Percentiles rank a stretch among this genome's conserved stretches.
Evolutionary conservation across 2,329 filamentous ascomycete species (phyloP).

Genomic region (Trichophaea hybrida): DNA sequence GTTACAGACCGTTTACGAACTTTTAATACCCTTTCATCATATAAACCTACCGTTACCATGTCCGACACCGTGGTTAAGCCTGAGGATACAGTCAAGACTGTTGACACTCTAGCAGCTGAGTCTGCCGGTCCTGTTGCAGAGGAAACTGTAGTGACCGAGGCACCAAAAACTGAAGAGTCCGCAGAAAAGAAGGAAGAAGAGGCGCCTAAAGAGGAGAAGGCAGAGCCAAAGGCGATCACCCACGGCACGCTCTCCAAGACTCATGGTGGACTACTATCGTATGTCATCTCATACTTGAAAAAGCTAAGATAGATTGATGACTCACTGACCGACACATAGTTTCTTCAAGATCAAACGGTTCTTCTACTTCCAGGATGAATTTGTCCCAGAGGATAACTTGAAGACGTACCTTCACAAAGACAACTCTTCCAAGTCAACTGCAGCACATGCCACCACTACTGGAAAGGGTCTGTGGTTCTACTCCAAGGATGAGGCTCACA

Average conservation of each 20-base stretch:
- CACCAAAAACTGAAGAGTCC: conserved; percentile 24
- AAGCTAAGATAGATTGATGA: not conserved
- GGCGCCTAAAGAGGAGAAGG: conserved; percentile 44
- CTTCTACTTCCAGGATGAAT: conserved; percentile 70
- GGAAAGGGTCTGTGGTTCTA: conserved; percentile 92
- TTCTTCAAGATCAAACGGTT: conserved; percentile 75
- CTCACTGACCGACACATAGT: conserved; percentile 44
- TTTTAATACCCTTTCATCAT: conserved; percentile 9
- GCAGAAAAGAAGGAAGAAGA: conserved; percentile 26
- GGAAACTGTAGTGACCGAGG: conserved; percentile 31
- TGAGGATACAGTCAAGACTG: conserved; percentile 14
- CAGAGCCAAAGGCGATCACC: conserved; percentile 68
- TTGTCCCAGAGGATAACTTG: conserved; percentile 60
- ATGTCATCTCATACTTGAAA: not conserved
- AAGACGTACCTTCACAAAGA: conserved; percentile 68
- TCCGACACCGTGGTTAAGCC: conserved; percentile 25
- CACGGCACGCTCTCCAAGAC: conserved; percentile 50
- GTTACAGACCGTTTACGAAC: not conserved
- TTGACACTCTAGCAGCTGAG: conserved; percentile 32
- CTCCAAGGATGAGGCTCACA: conserved; percentile 69
- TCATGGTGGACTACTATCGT: conserved; percentile 25
- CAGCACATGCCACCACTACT: conserved; percentile 81
- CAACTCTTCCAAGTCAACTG: conserved; percentile 61
- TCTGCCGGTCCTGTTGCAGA: conserved; percentile 30
- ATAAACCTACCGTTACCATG: conserved; percentile 18